Percentiles rank a stretch among this genome's conserved stretches.
These are phyloP conservation scores for Penicillium riverlandense DNA, from an alignment of 495 filamentous ascomycete species.

Conservation along the genomic window DNA sequence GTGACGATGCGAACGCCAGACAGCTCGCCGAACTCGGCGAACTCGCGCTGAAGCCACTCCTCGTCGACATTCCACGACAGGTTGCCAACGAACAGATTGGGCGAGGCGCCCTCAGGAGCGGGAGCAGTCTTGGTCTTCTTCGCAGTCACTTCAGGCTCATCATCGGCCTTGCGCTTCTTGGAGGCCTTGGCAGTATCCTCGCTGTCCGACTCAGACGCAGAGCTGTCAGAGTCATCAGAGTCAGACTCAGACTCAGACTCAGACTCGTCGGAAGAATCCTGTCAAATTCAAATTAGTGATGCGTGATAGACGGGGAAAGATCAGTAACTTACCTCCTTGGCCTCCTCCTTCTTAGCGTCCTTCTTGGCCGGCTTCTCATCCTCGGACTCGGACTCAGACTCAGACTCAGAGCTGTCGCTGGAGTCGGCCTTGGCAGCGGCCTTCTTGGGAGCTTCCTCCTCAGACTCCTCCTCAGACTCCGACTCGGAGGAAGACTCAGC, in stretches of 20 bases:
- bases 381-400: slow-evolving; percentile 21
- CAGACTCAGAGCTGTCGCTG: slow-evolving; percentile 14
- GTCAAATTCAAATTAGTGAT: slow-evolving; percentile 1
- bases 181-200: slow-evolving; percentile 42
- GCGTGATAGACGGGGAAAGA: not conserved
- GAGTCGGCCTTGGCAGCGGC: slow-evolving; percentile 9
- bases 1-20: slow-evolving; percentile 71
- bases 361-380: slow-evolving; percentile 26
- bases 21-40: slow-evolving; percentile 76
- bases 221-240: slow-evolving; percentile 25
- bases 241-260: slow-evolving; percentile 23
- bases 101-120: slow-evolving; percentile 53
- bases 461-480: slow-evolving; percentile 26
- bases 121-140: slow-evolving; percentile 84
- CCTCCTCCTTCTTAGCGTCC: slow-evolving; percentile 31
- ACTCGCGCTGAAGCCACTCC: slow-evolving; percentile 80
- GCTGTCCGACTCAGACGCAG: slow-evolving; percentile 31
- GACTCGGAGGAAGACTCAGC: slow-evolving; percentile 30
- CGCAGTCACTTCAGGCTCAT: slow-evolving; percentile 49
- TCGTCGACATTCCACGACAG: slow-evolving; percentile 94
- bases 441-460: slow-evolving; percentile 24
- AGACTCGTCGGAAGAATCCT: slow-evolving; percentile 26
- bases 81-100: slow-evolving; percentile 86
- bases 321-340: slow-evolving; percentile 24
- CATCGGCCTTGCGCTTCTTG: slow-evolving; percentile 90